Evolutionary conservation across 352 stramenopile species (phyloP).

Genomic region (Globisporangium okanoganense): DNA sequence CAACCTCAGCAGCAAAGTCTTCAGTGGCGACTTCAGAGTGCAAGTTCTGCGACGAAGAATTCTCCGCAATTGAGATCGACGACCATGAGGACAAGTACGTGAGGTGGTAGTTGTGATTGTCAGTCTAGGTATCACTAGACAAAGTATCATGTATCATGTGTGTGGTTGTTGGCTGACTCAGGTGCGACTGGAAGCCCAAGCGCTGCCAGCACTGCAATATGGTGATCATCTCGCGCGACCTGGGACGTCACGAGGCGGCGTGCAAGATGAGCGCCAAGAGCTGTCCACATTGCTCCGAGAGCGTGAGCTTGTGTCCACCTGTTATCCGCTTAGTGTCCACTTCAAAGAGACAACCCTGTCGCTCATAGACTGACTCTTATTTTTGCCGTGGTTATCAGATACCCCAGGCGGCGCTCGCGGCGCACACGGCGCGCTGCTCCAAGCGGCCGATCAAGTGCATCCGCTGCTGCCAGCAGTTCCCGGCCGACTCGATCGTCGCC

Average conservation of each 20-base stretch:
- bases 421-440: slow-evolving; percentile 53
- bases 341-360: neutral
- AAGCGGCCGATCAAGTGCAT: slow-evolving; percentile 84
- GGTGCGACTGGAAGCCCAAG: slow-evolving; percentile 75
- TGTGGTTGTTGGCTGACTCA: slow-evolving; percentile 12
- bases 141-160: too few species aligned
- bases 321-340: neutral
- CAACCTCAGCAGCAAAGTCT: neutral
- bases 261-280: slow-evolving; percentile 64
- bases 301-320: slow-evolving; percentile 20
- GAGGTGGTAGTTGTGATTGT: neutral
- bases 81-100: slow-evolving; percentile 56
- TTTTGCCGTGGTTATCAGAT: slow-evolving; percentile 30
- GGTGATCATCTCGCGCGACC: slow-evolving; percentile 70
- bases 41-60: slow-evolving; percentile 82
- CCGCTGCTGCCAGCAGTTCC: slow-evolving; percentile 73
- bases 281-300: slow-evolving; percentile 69
- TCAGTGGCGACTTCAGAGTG: slow-evolving; percentile 30
- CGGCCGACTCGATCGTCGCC: slow-evolving; percentile 63
- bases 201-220: slow-evolving; percentile 81
- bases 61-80: slow-evolving; percentile 44
- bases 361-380: neutral
- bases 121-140: neutral
- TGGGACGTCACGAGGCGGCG: slow-evolving; percentile 54
- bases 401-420: slow-evolving; percentile 34